These are phyloP conservation scores for Spatholobus suberectus DNA, from an alignment of 306 rosid genomes.

Conservation along the genomic window DNA sequence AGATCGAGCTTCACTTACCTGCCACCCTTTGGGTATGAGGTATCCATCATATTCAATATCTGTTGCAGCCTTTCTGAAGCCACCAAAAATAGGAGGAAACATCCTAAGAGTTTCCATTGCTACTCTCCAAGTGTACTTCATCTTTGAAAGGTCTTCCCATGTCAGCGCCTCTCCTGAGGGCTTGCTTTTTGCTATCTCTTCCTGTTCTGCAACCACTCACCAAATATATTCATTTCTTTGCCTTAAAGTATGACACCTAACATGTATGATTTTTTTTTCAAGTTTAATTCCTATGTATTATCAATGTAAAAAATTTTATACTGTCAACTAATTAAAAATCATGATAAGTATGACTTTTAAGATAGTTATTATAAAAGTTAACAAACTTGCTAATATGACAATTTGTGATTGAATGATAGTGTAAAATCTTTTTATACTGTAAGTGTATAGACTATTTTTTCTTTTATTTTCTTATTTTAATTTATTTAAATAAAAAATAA, in stretches of 20 bases:
- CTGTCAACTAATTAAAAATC: too few species aligned
- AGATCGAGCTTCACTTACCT: slow-evolving; percentile 60
- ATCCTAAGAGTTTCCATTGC: slow-evolving; percentile 74
- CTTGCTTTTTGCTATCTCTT: slow-evolving; percentile 71
- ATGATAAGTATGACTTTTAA: too few species aligned
- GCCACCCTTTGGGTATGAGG: slow-evolving; percentile 90
- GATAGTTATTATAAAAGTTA: background rate
- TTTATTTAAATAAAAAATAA: background rate
- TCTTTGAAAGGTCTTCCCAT: slow-evolving; percentile 82
- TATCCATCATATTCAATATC: slow-evolving; percentile 71
- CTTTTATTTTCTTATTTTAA: background rate
- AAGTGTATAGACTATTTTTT: background rate
- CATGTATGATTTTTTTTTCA: too few species aligned
- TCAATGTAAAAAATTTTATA: too few species aligned
- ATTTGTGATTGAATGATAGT: background rate
- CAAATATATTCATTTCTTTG: background rate
- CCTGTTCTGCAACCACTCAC: slow-evolving; percentile 62
- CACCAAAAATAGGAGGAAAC: slow-evolving; percentile 71
- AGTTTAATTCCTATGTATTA: background rate
- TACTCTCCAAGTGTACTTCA: slow-evolving; percentile 90
- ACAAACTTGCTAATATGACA: background rate
- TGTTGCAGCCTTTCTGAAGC: slow-evolving; percentile 58
- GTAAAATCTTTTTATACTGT: background rate
- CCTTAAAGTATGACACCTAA: background rate
- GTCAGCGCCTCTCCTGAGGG: slow-evolving; percentile 57